These are phyloP conservation scores for Urtica urens DNA, from an alignment of 306 rosid species.

Conservation along the genomic window DNA sequence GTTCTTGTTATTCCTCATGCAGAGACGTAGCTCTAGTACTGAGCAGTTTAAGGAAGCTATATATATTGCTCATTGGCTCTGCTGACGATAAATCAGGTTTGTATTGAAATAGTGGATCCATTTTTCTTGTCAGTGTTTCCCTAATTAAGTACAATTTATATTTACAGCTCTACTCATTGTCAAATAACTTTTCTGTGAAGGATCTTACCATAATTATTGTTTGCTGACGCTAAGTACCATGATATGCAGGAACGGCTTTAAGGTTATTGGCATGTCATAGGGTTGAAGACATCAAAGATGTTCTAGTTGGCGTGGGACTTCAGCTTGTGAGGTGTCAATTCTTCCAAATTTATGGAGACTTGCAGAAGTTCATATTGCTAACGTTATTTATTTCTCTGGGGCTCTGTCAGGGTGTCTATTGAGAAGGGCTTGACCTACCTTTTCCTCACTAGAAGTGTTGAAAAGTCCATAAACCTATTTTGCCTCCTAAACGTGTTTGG, in stretches of 20 bases:
- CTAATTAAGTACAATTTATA: too few relatives aligned
- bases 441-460: slow-evolving; percentile 63
- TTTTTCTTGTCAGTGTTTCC: slow-evolving; percentile 5
- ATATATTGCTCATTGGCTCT: slow-evolving; percentile 41
- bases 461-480: slow-evolving; percentile 58
- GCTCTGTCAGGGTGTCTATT: slow-evolving; percentile 43
- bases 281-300: slow-evolving; percentile 59
- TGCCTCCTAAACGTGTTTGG: slow-evolving; percentile 34
- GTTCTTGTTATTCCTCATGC: slow-evolving; percentile 16
- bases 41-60: slow-evolving; percentile 72
- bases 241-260: slow-evolving; percentile 34
- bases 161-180: too few relatives aligned
- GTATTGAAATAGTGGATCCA: slow-evolving; percentile 15
- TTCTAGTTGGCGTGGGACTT: slow-evolving; percentile 75
- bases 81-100: slow-evolving; percentile 63
- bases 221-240: neutral
- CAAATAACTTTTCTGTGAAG: too few relatives aligned
- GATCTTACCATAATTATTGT: too few relatives aligned
- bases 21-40: slow-evolving; percentile 72
- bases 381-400: slow-evolving; percentile 14
- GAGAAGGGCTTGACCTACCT: slow-evolving; percentile 44
- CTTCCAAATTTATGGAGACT: slow-evolving; percentile 10
- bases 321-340: slow-evolving; percentile 76
- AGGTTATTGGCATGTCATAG: slow-evolving; percentile 47
- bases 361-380: slow-evolving; percentile 9